These are phyloP conservation scores for Tricharina praecox DNA, from an alignment of 495 filamentous ascomycete species.

Conservation along the genomic window DNA sequence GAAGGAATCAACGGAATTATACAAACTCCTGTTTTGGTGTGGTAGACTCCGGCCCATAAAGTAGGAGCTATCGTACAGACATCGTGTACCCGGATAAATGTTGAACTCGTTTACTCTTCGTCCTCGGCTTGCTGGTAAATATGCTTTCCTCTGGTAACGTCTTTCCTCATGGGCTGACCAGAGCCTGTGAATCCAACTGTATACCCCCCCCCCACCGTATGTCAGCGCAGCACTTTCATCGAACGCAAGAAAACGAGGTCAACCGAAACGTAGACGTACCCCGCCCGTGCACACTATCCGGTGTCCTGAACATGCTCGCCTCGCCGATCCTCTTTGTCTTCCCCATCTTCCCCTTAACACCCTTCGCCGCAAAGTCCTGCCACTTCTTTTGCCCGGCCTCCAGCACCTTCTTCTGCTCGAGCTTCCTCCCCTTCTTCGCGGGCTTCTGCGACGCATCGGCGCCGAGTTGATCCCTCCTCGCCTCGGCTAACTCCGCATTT, in stretches of 20 bases:
- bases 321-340: constrained; percentile 53
- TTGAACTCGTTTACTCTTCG: constrained; percentile 34
- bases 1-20: constrained; percentile 2
- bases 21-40: constrained; percentile 5
- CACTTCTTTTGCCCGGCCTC: constrained; percentile 85
- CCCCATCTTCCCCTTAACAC: constrained; percentile 50
- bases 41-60: background rate
- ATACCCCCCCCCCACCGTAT: too few species aligned
- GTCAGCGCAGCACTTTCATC: background rate
- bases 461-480: constrained; percentile 46
- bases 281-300: constrained; percentile 66
- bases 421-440: constrained; percentile 55
- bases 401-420: constrained; percentile 77
- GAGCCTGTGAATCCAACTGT: constrained; percentile 90
- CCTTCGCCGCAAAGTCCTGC: constrained; percentile 76
- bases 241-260: background rate
- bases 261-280: constrained; percentile 36
- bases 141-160: constrained; percentile 63
- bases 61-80: constrained; percentile 1
- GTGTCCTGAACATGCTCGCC: constrained; percentile 81
- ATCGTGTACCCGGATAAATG: background rate
- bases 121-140: constrained; percentile 73
- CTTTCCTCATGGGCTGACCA: constrained; percentile 85
- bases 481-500: constrained; percentile 58
- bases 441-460: constrained; percentile 50